phyloP scores from a whole-genome alignment of 2,329 filamentous ascomycete species.

The Fusarium siculi region DNA sequence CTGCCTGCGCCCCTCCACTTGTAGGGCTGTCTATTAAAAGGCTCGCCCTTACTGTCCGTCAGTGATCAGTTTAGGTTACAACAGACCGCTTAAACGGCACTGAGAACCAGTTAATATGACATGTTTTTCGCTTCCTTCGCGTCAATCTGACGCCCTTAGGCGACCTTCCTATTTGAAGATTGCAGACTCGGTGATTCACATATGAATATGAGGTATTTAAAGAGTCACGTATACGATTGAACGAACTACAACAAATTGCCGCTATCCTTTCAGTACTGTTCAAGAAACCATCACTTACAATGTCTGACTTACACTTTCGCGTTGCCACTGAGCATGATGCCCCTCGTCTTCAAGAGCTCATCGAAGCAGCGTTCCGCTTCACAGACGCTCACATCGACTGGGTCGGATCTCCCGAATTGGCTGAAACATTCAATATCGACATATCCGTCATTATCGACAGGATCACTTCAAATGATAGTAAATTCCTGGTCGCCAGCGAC shows the following conservation, averaged over 20 bases:
- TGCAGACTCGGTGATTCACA: background rate
- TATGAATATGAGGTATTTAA: conserved; percentile 22
- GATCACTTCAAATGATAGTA: conserved; percentile 45
- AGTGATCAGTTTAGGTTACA: background rate
- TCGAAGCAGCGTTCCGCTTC: conserved; percentile 54
- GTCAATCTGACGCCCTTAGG: conserved; percentile 14
- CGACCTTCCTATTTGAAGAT: conserved; percentile 16
- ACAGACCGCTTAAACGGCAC: background rate
- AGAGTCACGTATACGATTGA: background rate
- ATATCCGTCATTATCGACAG: conserved; percentile 73
- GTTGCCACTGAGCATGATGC: conserved; percentile 52
- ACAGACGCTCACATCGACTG: conserved; percentile 49
- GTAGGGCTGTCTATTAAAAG: background rate
- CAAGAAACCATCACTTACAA: conserved; percentile 12
- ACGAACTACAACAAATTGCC: background rate
- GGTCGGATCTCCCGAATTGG: conserved; percentile 61
- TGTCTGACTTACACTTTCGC: conserved; percentile 46
- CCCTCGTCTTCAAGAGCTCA: conserved; percentile 48
- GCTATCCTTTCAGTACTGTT: background rate
- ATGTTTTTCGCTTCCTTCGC: background rate
- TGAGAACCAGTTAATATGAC: background rate
- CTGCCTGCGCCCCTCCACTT: conserved; percentile 14
- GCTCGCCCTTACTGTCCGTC: background rate
- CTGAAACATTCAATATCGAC: conserved; percentile 74
- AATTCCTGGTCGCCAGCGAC: conserved; percentile 45